phyloP scores from a whole-genome alignment of 1,139 yeast species.

The Geotrichum klebahnii region DNA sequence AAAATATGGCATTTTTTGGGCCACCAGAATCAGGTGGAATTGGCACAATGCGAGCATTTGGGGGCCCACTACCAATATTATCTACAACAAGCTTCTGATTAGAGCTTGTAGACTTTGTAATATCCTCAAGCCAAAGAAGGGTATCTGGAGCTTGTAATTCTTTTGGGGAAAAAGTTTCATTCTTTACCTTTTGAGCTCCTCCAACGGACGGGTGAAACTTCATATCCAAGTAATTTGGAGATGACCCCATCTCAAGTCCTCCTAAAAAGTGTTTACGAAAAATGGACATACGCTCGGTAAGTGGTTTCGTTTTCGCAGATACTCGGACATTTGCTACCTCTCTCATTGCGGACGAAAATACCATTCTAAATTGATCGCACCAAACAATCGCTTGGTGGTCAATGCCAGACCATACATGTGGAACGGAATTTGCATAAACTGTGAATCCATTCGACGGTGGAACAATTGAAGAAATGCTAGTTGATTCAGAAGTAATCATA shows the following conservation, averaged over 20 bases:
- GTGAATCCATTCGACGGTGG: slow-evolving; percentile 72
- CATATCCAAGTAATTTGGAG: slow-evolving; percentile 18
- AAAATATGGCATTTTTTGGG: neutral
- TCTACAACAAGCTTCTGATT: slow-evolving; percentile 9
- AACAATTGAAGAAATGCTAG: slow-evolving; percentile 58
- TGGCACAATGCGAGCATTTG: slow-evolving; percentile 1
- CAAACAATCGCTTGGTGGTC: slow-evolving; percentile 87
- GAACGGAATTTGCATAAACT: slow-evolving; percentile 75
- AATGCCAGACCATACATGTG: slow-evolving; percentile 79
- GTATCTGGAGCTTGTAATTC: slow-evolving; percentile 19
- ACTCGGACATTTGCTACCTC: slow-evolving; percentile 50
- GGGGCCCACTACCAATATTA: slow-evolving; percentile 3
- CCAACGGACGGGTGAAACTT: slow-evolving; percentile 18
- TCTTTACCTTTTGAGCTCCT: slow-evolving; percentile 8
- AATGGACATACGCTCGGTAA: slow-evolving; percentile 54
- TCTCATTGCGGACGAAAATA: slow-evolving; percentile 51
- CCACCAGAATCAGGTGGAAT: neutral
- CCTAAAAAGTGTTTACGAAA: slow-evolving; percentile 50
- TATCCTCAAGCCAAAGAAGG: slow-evolving; percentile 18
- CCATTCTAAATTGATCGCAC: slow-evolving; percentile 73
- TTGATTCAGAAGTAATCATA: slow-evolving; percentile 77
- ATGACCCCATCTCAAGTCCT: slow-evolving; percentile 31
- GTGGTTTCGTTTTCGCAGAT: slow-evolving; percentile 52
- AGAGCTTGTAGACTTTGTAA: slow-evolving; percentile 6
- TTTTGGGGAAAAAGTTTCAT: slow-evolving; percentile 14